These are phyloP conservation scores for Oenanthe sinensis DNA, from an alignment of 129 eudicot species.

Conservation along the genomic window DNA sequence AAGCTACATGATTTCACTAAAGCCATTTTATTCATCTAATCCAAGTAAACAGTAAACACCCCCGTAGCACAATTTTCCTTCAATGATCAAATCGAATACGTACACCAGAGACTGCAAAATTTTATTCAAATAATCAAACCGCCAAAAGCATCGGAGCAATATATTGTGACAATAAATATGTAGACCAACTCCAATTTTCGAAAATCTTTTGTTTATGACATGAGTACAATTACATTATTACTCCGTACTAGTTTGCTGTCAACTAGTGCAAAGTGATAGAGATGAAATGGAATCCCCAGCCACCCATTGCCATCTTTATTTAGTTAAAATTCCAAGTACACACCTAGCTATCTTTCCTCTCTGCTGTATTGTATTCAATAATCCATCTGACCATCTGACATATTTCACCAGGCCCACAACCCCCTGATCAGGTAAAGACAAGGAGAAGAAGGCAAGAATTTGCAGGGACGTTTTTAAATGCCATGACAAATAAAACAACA, in stretches of 20 bases:
- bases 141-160: no score
- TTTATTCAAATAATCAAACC: no score
- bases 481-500: constrained; percentile 5
- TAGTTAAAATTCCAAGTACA: background rate
- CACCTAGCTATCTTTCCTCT: background rate
- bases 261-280: background rate
- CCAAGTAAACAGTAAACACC: no score
- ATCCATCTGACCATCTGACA: constrained; percentile 2
- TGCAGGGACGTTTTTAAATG: background rate
- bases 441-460: constrained; percentile 1
- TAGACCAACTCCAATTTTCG: no score
- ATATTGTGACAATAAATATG: no score
- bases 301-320: background rate
- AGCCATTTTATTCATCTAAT: no score
- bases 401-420: background rate
- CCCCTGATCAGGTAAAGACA: constrained; percentile 2
- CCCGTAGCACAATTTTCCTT: no score
- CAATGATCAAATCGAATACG: no score
- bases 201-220: background rate
- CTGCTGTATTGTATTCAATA: background rate
- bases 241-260: background rate
- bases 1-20: no score
- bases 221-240: no score
- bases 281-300: background rate
- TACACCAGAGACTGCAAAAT: no score